Base-by-base conservation (phyloP, 2,329 filamentous ascomycete genomes). In the Penicillium sp. region DNA sequence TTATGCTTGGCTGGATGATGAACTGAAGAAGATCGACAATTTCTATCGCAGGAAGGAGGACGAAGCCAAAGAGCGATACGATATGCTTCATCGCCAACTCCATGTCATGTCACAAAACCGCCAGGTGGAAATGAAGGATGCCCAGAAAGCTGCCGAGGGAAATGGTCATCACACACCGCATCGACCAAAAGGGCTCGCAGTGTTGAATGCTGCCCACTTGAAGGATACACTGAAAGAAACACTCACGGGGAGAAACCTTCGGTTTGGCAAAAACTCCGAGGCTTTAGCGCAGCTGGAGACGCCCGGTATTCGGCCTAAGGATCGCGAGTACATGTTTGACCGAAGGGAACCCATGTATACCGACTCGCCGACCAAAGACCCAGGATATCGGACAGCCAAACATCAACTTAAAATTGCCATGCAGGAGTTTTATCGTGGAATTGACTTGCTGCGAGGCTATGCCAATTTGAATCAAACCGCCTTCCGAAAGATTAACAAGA, bases 401-500 rank as follows among this genome's bases (percentile, higher is more conserved):
- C 84, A 90, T 61, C 96, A 97, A 78, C 82, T 99, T 57, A 98
- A 98, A 76, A 80, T 91, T 50, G 95, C 95, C 0, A 77, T 98
- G 52, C 90, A 96, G 69, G 95, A 98, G 74, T 96, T 92, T 73
- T 98, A 99, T 73, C 89, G 94, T 20, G 90, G 91, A 0, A 82
- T 99, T 14, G 95, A 99, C 73, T 81, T 98, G 48, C 83, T 99
- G 60, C 98, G 97, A 78, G 90, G 91, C 0, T 99, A 96, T 69
- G 89, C 92, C 1, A 79, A 96, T 22, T 82, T 97, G 14, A 99
- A 99, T 74, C 86, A 92, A 51, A 96, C 92, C 0, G 95, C 92
- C 0, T 98, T 98, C 71, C 88, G 93, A 35, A 99, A 99, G 76
- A 92, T 99, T 72, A 97, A 96, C 78, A 99, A 99, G 76, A 99